A percentile compares a stretch with the other conserved stretches of the same genome.
phyloP scores from a whole-genome alignment of 768 basidiomycete species.

The Suillus plorans region DNA sequence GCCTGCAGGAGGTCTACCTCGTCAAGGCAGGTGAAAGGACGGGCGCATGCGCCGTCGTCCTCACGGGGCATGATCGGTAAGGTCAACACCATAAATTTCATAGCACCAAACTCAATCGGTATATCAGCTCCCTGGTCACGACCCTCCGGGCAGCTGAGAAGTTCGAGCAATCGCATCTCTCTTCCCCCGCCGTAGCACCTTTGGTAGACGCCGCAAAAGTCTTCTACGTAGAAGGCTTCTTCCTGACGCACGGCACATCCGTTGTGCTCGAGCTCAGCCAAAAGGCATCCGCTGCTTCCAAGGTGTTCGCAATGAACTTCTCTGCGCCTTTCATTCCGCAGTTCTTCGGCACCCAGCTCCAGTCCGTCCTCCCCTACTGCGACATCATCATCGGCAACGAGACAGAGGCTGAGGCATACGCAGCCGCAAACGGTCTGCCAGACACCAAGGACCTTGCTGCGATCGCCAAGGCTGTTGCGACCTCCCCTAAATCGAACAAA shows the following conservation, averaged over 20 bases:
- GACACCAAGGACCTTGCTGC: constrained; percentile 62
- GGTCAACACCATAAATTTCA: constrained; percentile 16
- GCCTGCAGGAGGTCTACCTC: constrained; percentile 83
- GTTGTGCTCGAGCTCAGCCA: constrained; percentile 72
- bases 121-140: constrained; percentile 83
- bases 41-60: constrained; percentile 93
- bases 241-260: constrained; percentile 89
- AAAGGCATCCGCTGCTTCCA: constrained; percentile 71
- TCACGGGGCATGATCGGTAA: constrained; percentile 91
- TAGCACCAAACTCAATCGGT: not conserved
- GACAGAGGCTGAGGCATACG: constrained; percentile 88
- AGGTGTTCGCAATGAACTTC: constrained; percentile 91
- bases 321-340: constrained; percentile 97
- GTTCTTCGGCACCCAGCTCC: constrained; percentile 84
- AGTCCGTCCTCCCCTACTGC: constrained; percentile 77
- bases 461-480: constrained; percentile 78
- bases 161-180: constrained; percentile 80
- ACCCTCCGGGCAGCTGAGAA: constrained; percentile 88
- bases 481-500: constrained; percentile 70
- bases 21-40: constrained; percentile 87
- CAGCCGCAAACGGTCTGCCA: constrained; percentile 65
- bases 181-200: constrained; percentile 69
- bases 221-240: constrained; percentile 96
- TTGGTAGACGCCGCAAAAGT: constrained; percentile 78
- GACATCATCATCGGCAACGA: constrained; percentile 98